Base-by-base conservation (phyloP, 257 asterid genomes). In the Fraxinus pennsylvanica region DNA sequence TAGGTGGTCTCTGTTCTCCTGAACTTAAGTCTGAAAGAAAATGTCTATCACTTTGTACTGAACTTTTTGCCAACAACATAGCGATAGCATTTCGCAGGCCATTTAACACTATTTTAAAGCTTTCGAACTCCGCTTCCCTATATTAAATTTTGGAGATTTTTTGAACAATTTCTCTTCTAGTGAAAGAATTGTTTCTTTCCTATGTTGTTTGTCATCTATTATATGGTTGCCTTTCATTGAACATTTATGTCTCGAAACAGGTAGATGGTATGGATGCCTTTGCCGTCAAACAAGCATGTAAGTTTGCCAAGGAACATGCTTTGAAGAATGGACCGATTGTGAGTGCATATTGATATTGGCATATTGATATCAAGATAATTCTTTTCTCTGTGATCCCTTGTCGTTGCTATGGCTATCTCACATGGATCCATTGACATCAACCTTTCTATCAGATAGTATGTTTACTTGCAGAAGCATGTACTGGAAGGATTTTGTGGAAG, bases 181-280 rank as follows among this genome's bases (percentile, higher is more conserved):
- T 57, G 66, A 76, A 70, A 25, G 57, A 78, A 57, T 19, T 68
- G 33, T 69, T 63, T 61, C 13, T 57, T 63, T 1, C 29, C 17
- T 25, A 63, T 10, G 69, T 25, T 22, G 69, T 25, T 63, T 63
- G 14, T 9, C 3, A 22, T 63, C 9, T 9, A 22, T 63, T 21
- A 15, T 22, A 25, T 81, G 69, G 47, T 71, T 30, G 35, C 72
- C 63, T 71, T 66, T 36, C 63, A 35, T 71, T 47, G 21, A 59
- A 15, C 63, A 5, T 47, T 38, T 70, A 45, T 71, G 22, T 73
- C 74, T 8, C 65, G 74, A 76, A 75, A 80, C 87, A 95, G 99
- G 97, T 95, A 77, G 99, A 95, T 89, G 99, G 99, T 65, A 95
- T 95, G 99, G 98, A 93, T 88, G 99, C 74, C 78, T 83, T 93